phyloP scores from a whole-genome alignment of 208 protist species.

The Leishmania martiniquensis region DNA sequence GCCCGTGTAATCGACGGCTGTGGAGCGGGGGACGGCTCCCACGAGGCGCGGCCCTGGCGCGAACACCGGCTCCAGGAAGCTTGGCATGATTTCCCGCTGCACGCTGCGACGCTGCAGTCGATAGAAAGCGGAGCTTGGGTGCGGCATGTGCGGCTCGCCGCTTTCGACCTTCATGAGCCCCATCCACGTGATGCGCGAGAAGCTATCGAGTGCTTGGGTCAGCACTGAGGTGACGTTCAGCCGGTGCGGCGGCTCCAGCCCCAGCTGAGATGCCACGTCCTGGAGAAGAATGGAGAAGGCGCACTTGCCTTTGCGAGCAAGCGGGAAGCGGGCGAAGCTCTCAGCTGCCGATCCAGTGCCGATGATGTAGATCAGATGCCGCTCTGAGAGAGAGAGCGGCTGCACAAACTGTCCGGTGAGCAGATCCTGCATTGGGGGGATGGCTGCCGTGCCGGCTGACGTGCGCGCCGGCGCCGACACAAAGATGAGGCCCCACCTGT shows the following conservation, averaged over 20 bases:
- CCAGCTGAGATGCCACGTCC: slow-evolving; percentile 87
- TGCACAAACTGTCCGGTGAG: slow-evolving; percentile 90
- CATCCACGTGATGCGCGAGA: slow-evolving; percentile 90
- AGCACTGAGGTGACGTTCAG: slow-evolving; percentile 71
- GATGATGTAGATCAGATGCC: slow-evolving; percentile 86
- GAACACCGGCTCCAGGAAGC: slow-evolving; percentile 80
- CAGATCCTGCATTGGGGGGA: slow-evolving; percentile 89
- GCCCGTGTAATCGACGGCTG: slow-evolving; percentile 10
- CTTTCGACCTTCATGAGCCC: slow-evolving; percentile 80
- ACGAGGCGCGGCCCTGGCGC: slow-evolving; percentile 33
- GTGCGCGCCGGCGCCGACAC: slow-evolving; percentile 70
- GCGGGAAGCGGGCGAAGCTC: slow-evolving; percentile 74
- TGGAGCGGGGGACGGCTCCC: slow-evolving; percentile 7
- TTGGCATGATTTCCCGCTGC: slow-evolving; percentile 79
- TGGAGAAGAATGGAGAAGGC: slow-evolving; percentile 82
- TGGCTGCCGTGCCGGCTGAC: slow-evolving; percentile 37
- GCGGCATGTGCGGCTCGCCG: slow-evolving; percentile 60
- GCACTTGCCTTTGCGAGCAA: slow-evolving; percentile 72
- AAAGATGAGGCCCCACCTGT: slow-evolving; percentile 64
- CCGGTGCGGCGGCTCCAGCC: slow-evolving; percentile 51
- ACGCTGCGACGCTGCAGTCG: slow-evolving; percentile 74
- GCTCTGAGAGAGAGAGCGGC: slow-evolving; percentile 74
- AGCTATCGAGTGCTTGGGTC: slow-evolving; percentile 73
- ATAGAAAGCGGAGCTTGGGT: slow-evolving; percentile 54
- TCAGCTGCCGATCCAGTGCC: slow-evolving; percentile 78